Evolutionary conservation across 139 green algal species (phyloP).

Genomic region (Nannochloris sp.): DNA sequence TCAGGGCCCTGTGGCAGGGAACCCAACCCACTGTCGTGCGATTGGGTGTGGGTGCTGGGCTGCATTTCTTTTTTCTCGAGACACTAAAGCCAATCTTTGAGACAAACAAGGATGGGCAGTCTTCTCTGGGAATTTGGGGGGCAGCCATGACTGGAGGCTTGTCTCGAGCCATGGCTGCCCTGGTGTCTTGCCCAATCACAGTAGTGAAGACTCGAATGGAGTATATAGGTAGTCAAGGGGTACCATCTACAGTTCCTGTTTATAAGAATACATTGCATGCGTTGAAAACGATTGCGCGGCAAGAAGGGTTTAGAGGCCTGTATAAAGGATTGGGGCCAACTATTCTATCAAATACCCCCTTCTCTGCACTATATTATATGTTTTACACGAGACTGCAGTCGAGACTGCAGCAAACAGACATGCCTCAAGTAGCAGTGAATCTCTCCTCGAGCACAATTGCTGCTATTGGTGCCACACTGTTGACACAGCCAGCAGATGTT

Average conservation of each 20-base stretch:
- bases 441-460: constrained; percentile 57
- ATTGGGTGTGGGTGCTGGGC: constrained; percentile 56
- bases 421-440: constrained; percentile 40
- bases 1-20: constrained; percentile 57
- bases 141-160: constrained; percentile 41
- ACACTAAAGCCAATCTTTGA: constrained; percentile 45
- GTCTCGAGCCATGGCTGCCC: constrained; percentile 60
- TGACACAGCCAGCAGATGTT: constrained; percentile 81
- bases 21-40: constrained; percentile 62
- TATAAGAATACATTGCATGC: constrained; percentile 57
- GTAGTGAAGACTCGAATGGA: constrained; percentile 97
- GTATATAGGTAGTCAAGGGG: constrained; percentile 28
- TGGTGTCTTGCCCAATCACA: constrained; percentile 76
- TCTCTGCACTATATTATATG: constrained; percentile 89
- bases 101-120: constrained; percentile 6
- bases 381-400: constrained; percentile 66
- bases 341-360: constrained; percentile 80
- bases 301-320: constrained; percentile 51
- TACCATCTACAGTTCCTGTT: background rate
- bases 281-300: constrained; percentile 42
- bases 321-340: constrained; percentile 71
- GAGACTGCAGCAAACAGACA: constrained; percentile 19
- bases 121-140: constrained; percentile 2
- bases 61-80: constrained; percentile 68
- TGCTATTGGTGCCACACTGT: constrained; percentile 63